Conservation (phyloP, 1,284 basidiomycete genomes). For the Ustilago vetiveriae region DNA sequence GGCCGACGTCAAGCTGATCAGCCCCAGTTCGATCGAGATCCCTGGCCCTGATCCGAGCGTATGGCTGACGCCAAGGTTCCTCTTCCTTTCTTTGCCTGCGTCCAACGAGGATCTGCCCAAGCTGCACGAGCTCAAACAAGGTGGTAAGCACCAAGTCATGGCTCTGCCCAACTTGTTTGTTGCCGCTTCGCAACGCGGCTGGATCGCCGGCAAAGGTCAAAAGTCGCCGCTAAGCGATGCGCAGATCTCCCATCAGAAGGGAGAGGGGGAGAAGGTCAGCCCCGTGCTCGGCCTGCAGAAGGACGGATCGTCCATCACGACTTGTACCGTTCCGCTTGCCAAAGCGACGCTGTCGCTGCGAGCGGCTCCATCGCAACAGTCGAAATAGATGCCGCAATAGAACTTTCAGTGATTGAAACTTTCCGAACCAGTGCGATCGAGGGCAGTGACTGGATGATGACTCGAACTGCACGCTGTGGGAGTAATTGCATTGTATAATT, state of each 20-base stretch:
- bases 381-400: conserved; percentile 3
- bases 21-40: conserved; percentile 45
- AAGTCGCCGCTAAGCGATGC: conserved; percentile 1
- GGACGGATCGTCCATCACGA: conserved; percentile 35
- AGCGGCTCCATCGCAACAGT: not conserved
- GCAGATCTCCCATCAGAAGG: conserved; percentile 7
- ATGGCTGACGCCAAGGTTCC: conserved; percentile 48
- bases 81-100: conserved; percentile 47
- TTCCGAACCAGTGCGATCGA: not conserved
- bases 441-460: too few relatives aligned
- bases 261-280: conserved; percentile 1
- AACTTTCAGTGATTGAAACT: not conserved
- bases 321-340: conserved; percentile 35
- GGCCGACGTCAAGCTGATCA: conserved; percentile 26
- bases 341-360: conserved; percentile 33
- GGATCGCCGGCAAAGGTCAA: conserved; percentile 46
- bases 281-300: conserved; percentile 20
- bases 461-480: too few relatives aligned
- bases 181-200: conserved; percentile 49
- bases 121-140: conserved; percentile 9
- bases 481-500: too few relatives aligned
- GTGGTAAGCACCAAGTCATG: conserved; percentile 44
- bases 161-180: conserved; percentile 54
- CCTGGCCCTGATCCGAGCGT: conserved; percentile 47
- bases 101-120: conserved; percentile 26